Percentiles rank a stretch among this genome's conserved stretches.
Evolutionary conservation across 352 stramenopile species (phyloP).

Genomic region (Phytophthora chlamydospora): DNA sequence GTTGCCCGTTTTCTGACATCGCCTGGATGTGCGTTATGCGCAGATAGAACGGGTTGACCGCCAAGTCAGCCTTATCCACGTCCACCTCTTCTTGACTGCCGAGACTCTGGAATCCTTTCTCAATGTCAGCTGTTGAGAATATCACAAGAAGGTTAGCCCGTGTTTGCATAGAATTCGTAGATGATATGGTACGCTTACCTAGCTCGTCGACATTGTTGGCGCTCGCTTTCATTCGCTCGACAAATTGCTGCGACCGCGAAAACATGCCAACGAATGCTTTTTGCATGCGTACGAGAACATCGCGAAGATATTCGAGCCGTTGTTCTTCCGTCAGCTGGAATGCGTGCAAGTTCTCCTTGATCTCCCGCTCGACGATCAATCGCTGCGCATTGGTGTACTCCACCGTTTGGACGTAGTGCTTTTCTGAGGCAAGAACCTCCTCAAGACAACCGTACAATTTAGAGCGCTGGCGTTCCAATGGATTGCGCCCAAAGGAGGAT

Average conservation of each 20-base stretch:
- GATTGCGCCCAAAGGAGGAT: slow-evolving; percentile 67
- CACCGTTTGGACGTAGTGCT: slow-evolving; percentile 68
- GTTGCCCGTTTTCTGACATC: slow-evolving; percentile 70
- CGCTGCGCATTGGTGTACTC: slow-evolving; percentile 75
- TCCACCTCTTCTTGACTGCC: slow-evolving; percentile 50
- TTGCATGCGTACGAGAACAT: slow-evolving; percentile 73
- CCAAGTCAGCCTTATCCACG: slow-evolving; percentile 50
- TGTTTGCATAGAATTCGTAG: not conserved
- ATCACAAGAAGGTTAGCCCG: not conserved
- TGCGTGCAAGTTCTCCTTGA: slow-evolving; percentile 77
- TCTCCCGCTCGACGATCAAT: slow-evolving; percentile 67
- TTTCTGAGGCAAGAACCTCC: slow-evolving; percentile 72
- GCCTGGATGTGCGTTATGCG: slow-evolving; percentile 71
- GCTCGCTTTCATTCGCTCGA: slow-evolving; percentile 59
- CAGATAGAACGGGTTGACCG: slow-evolving; percentile 67
- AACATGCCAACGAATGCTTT: slow-evolving; percentile 60
- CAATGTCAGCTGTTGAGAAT: slow-evolving; percentile 62
- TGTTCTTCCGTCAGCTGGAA: slow-evolving; percentile 89
- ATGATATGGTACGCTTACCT: slow-evolving; percentile 41
- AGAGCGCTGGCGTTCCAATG: slow-evolving; percentile 65
- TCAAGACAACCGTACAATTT: slow-evolving; percentile 69
- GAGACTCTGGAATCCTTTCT: slow-evolving; percentile 72
- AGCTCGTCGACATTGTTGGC: slow-evolving; percentile 67
- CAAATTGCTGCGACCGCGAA: slow-evolving; percentile 45
- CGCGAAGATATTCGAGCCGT: slow-evolving; percentile 79